A percentile compares a stretch with the other conserved stretches of the same genome.
Evolutionary conservation across 169 alveolate genomes (phyloP).

Genomic region (Perkinsus olseni): DNA sequence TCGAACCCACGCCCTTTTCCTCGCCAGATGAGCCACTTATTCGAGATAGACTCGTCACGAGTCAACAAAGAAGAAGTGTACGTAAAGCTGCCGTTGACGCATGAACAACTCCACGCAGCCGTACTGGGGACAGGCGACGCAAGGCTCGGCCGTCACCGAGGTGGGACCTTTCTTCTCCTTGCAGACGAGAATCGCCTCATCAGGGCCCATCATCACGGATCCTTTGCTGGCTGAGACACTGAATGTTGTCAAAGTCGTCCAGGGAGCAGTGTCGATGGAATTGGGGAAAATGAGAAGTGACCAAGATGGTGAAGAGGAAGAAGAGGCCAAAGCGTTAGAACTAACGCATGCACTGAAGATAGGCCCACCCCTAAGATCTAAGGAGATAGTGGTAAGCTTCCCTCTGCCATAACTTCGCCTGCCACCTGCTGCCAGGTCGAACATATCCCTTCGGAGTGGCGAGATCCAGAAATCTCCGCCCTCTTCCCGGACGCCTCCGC

Average conservation of each 20-base stretch:
- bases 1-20: background rate
- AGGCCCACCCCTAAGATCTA: background rate
- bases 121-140: background rate
- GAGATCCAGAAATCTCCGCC: background rate
- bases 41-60: background rate
- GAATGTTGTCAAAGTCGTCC: background rate
- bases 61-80: background rate
- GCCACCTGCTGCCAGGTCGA: background rate
- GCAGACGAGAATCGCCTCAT: background rate
- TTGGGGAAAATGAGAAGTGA: background rate
- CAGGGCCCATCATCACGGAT: background rate
- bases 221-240: background rate
- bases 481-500: background rate
- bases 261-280: background rate
- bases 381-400: background rate
- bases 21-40: background rate
- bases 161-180: background rate
- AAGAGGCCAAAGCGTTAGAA: background rate
- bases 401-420: background rate
- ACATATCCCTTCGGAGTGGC: background rate
- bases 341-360: background rate
- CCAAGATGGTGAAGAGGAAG: background rate
- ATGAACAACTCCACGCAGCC: background rate
- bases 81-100: background rate
- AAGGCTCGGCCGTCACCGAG: background rate